Evolutionary conservation across 2,329 filamentous ascomycete species (phyloP), one percentile per base, ranked within the genome.

Genomic region (Dactylonectria estremocensis): DNA sequence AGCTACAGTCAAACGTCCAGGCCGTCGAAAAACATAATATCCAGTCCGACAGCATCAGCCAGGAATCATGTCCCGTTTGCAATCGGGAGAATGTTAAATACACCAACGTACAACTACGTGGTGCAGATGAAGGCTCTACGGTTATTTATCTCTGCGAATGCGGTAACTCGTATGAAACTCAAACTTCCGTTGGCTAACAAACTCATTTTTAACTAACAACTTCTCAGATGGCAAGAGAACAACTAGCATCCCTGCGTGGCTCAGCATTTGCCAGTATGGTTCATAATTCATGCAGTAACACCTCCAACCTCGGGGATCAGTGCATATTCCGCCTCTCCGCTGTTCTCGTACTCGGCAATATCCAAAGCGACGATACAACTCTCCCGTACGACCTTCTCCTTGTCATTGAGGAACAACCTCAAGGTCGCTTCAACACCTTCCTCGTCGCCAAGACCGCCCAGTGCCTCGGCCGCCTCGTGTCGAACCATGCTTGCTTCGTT

Each of bases 321-420:
- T 53, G 96, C 96, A 85, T 99, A 99, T 80, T 99, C 95, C 35
- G 90, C 85, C 82, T 97, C 90, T 48, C 93, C 93, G 74, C 91
- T 93, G 85, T 93, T 94, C 86, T 99, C 96, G 77, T 94, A 98
- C 78, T 98, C 95, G 11, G 95, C 96, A 94, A 99, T 99, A 81
- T 99, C 96, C 72, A 99, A 86, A 50, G 96, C 96, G 63, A 99
- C 96, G 75, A 98, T 90, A 45, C 97, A 91, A 81, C 95, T 98
- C 79, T 99, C 96, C 67, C 95, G 90, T 48, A 99, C 96, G 6
- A 99, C 95, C 80, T 93, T 90, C 82, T 98, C 95, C 68, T 94
- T 90, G 80, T 99, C 97, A 71, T 97, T 85, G 72, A 98, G 83
- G 83, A 98, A 98, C 70, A 86, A 88, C 82, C 90, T 94, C 77